Evolutionary conservation across 2,329 filamentous ascomycete species (phyloP).

Genomic region (Didymosphaeria variabile): DNA sequence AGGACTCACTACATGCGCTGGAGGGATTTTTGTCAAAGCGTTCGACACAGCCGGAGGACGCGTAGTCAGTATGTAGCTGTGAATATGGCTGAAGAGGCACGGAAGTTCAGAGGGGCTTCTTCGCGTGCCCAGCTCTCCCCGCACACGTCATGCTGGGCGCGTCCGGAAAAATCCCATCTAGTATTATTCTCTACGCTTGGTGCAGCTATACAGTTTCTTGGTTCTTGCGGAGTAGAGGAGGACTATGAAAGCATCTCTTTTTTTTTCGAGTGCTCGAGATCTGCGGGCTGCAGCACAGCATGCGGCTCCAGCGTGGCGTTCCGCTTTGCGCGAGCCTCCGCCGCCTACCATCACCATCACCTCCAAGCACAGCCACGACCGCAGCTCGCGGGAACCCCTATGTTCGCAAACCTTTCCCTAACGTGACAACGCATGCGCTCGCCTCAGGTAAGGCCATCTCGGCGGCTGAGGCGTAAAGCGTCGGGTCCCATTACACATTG

Average conservation of each 20-base stretch:
- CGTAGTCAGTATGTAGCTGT: conserved; percentile 35
- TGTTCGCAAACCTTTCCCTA: conserved; percentile 19
- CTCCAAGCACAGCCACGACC: conserved; percentile 37
- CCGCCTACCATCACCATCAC: background rate
- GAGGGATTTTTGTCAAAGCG: conserved; percentile 16
- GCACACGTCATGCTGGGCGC: conserved; percentile 30
- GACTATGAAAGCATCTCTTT: background rate
- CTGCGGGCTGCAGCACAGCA: background rate
- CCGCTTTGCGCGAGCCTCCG: conserved; percentile 12
- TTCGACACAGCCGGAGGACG: conserved; percentile 40
- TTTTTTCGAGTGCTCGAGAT: background rate
- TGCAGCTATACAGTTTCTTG: background rate
- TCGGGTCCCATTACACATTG: conserved; percentile 17
- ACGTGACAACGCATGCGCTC: conserved; percentile 15
- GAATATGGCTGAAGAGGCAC: conserved; percentile 27
- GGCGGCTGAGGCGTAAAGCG: conserved; percentile 24
- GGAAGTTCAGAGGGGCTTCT: conserved; percentile 27
- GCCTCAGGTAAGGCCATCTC: conserved; percentile 24
- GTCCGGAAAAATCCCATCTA: background rate
- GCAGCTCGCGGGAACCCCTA: conserved; percentile 30
- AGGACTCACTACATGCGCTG: conserved; percentile 20
- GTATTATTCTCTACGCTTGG: background rate
- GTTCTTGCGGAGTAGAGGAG: background rate
- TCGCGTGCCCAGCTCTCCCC: conserved; percentile 21
- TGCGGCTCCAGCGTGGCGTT: background rate